Conservation (phyloP, 345 rosid species). For the Mallotus nudiflorus region DNA sequence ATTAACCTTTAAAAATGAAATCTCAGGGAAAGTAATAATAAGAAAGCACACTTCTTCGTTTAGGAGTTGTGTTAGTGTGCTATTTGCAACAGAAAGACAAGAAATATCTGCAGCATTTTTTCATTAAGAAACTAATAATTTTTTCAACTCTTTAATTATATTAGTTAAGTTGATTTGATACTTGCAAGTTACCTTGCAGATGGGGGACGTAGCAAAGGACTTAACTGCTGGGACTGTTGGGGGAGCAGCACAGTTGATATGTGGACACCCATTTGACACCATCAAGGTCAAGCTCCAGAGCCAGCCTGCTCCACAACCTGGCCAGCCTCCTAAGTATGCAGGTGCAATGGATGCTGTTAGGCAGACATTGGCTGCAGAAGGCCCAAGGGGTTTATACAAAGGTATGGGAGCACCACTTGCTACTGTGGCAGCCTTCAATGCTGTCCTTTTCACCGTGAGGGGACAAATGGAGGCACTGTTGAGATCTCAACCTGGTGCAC, state of each 20-base stretch:
- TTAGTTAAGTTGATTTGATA: not conserved
- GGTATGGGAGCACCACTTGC: conserved; percentile 99
- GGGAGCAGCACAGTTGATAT: conserved; percentile 86
- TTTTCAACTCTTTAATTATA: not conserved
- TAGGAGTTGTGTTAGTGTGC: not conserved
- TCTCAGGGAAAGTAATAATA: not conserved
- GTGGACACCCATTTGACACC: conserved; percentile 97
- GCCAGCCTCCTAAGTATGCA: conserved; percentile 66
- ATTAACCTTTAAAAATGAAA: not conserved
- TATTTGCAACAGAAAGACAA: not conserved
- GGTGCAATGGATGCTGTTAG: conserved; percentile 92
- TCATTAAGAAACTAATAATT: not conserved
- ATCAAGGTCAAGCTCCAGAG: conserved; percentile 99
- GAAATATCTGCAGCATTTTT: not conserved
- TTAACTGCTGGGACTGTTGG: conserved; percentile 89
- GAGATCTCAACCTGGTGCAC: conserved; percentile 80
- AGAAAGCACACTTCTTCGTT: too few relatives aligned
- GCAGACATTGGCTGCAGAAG: conserved; percentile 88
- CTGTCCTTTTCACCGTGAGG: conserved; percentile 86
- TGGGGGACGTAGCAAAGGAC: conserved; percentile 92
- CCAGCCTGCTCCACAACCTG: conserved; percentile 79
- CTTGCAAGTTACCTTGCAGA: conserved; percentile 36
- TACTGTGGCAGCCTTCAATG: conserved; percentile 97
- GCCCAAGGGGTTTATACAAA: conserved; percentile 88
- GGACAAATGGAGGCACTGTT: conserved; percentile 88